phyloP scores from a whole-genome alignment of 2,329 filamentous ascomycete genomes.

The Raffaelea albimanens region DNA sequence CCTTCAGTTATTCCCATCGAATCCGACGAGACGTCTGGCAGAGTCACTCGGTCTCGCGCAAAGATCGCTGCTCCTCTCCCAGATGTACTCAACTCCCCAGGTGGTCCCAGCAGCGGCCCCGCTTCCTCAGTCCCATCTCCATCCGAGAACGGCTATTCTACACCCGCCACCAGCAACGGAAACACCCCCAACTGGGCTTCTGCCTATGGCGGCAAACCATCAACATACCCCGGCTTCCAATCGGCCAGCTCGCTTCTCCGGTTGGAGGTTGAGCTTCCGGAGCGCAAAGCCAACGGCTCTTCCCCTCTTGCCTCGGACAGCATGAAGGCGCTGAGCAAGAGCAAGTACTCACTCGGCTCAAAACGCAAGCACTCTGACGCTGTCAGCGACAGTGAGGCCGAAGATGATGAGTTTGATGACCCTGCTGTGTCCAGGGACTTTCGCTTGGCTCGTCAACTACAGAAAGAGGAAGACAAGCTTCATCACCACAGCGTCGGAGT shows the following conservation, averaged over 20 bases:
- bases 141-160: constrained; percentile 16
- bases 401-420: constrained; percentile 21
- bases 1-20: neutral
- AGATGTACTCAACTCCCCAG: constrained; percentile 16
- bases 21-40: neutral
- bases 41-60: constrained; percentile 2
- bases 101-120: constrained; percentile 19
- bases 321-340: constrained; percentile 35
- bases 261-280: constrained; percentile 25
- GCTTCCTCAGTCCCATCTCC: constrained; percentile 26
- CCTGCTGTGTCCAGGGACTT: constrained; percentile 25
- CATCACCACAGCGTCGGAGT: no score
- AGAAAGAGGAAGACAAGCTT: constrained; percentile 32
- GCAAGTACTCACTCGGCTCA: constrained; percentile 36
- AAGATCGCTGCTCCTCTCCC: neutral
- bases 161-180: constrained; percentile 32
- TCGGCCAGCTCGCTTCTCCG: constrained; percentile 15
- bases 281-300: constrained; percentile 11
- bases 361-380: constrained; percentile 31
- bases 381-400: constrained; percentile 31
- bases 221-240: constrained; percentile 7
- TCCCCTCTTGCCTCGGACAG: constrained; percentile 32
- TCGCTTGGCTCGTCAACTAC: constrained; percentile 45
- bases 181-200: constrained; percentile 26
- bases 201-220: constrained; percentile 9